Evolutionary conservation across 2,329 filamentous ascomycete genomes (phyloP).

Genomic region (Xylariales sp.): DNA sequence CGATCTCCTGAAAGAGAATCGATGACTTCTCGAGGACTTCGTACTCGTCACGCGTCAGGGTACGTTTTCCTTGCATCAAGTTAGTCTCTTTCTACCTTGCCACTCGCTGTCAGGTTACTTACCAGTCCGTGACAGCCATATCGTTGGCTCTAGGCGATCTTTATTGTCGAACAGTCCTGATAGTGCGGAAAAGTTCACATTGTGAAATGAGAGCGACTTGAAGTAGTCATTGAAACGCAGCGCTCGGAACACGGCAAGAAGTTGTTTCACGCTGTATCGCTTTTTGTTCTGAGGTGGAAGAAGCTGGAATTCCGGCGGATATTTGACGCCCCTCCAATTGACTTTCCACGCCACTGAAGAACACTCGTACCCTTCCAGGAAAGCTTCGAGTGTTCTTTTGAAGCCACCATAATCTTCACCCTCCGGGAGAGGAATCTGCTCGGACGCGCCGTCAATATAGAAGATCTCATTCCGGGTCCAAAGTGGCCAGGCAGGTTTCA

Average conservation of each 20-base stretch:
- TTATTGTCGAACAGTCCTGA: slow-evolving; percentile 36
- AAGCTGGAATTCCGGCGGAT: slow-evolving; percentile 50
- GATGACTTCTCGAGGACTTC: slow-evolving; percentile 44
- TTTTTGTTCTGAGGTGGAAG: slow-evolving; percentile 34
- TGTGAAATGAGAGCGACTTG: slow-evolving; percentile 50
- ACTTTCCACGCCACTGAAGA: slow-evolving; percentile 48
- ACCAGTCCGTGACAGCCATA: slow-evolving; percentile 50
- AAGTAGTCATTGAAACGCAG: slow-evolving; percentile 57
- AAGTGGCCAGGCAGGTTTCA: slow-evolving; percentile 56
- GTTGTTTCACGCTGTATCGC: slow-evolving; percentile 44
- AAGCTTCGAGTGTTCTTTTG: slow-evolving; percentile 50
- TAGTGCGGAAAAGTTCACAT: slow-evolving; percentile 44
- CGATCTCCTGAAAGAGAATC: slow-evolving; percentile 51
- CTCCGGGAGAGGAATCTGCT: slow-evolving; percentile 48
- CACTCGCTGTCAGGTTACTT: slow-evolving; percentile 11
- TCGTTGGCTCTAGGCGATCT: slow-evolving; percentile 40
- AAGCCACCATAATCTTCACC: slow-evolving; percentile 53
- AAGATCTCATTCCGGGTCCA: slow-evolving; percentile 50
- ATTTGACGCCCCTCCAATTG: slow-evolving; percentile 36
- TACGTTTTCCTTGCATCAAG: slow-evolving; percentile 27
- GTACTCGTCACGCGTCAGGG: slow-evolving; percentile 42
- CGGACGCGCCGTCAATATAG: slow-evolving; percentile 45
- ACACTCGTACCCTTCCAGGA: slow-evolving; percentile 48
- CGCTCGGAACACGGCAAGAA: slow-evolving; percentile 53
- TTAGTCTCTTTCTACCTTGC: neutral